phyloP scores from a whole-genome alignment of 2,329 filamentous ascomycete species.

The Teratosphaeria epicoccoides region DNA sequence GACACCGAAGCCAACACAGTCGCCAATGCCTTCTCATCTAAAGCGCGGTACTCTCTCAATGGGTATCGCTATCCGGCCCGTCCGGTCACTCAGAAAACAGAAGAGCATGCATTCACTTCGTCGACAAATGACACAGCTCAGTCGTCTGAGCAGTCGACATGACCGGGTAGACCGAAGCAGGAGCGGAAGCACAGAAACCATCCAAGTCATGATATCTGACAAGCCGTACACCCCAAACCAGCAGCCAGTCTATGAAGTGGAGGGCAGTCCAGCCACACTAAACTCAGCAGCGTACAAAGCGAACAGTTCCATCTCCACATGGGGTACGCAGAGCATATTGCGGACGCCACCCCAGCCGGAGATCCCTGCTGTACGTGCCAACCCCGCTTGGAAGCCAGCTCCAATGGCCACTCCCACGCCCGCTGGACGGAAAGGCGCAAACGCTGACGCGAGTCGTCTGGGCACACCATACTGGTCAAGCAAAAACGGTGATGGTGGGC shows the following conservation, averaged over 20 bases:
- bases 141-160: constrained; percentile 5
- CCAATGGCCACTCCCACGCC: constrained; percentile 7
- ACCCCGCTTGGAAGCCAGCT: constrained; percentile 4
- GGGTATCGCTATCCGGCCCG: constrained; percentile 17
- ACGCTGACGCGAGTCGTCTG: constrained; percentile 1
- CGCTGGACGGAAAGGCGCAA: background rate
- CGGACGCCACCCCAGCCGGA: background rate
- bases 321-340: background rate
- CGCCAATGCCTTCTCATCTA: constrained; percentile 20
- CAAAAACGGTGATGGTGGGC: constrained; percentile 1
- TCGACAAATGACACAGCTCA: constrained; percentile 13
- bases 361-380: constrained; percentile 1
- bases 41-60: constrained; percentile 25
- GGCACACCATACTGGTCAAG: constrained; percentile 11
- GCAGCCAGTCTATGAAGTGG: background rate
- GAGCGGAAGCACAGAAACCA: constrained; percentile 33
- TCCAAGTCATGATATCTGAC: constrained; percentile 16
- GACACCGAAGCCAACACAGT: constrained; percentile 16
- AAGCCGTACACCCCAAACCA: constrained; percentile 12
- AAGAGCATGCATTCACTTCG: constrained; percentile 24
- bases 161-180: constrained; percentile 13
- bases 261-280: constrained; percentile 1
- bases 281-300: constrained; percentile 2
- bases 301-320: constrained; percentile 2
- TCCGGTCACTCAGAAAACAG: constrained; percentile 22